These are phyloP conservation scores for Avicennia marina DNA, from an alignment of 257 asterid species.

Conservation along the genomic window DNA sequence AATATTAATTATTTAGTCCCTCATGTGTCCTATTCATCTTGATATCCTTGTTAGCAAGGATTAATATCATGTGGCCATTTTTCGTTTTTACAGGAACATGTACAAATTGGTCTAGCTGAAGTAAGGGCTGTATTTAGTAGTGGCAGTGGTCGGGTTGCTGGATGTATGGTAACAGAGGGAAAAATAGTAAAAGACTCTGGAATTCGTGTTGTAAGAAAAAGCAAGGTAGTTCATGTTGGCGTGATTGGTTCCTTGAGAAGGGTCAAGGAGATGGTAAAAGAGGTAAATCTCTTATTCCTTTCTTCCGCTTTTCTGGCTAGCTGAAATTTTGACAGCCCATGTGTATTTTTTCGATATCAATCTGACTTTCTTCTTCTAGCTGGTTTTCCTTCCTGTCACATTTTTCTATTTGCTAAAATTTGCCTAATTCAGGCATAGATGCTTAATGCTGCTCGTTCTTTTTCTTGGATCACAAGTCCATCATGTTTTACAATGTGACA, in stretches of 20 bases:
- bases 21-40: background rate
- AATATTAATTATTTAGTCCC: too few species aligned
- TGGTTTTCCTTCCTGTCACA: background rate
- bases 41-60: too few species aligned
- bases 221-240: conserved; percentile 76
- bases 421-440: background rate
- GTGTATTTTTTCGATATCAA: background rate
- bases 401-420: background rate
- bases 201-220: conserved; percentile 68
- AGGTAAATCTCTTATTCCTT: conserved; percentile 41
- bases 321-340: background rate
- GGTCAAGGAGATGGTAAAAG: conserved; percentile 91
- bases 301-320: background rate
- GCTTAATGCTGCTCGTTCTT: background rate
- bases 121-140: conserved; percentile 94
- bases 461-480: conserved; percentile 10
- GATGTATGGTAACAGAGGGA: conserved; percentile 94
- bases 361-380: background rate
- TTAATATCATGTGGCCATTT: too few species aligned
- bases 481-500: conserved; percentile 26
- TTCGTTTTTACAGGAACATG: conserved; percentile 58
- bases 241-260: conserved; percentile 71
- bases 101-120: conserved; percentile 83
- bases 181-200: conserved; percentile 85
- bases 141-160: conserved; percentile 98